Evolutionary conservation across 2,329 filamentous ascomycete genomes (phyloP), one percentile per base, ranked within the genome.

Genomic region (Helicocarpus griseus): DNA sequence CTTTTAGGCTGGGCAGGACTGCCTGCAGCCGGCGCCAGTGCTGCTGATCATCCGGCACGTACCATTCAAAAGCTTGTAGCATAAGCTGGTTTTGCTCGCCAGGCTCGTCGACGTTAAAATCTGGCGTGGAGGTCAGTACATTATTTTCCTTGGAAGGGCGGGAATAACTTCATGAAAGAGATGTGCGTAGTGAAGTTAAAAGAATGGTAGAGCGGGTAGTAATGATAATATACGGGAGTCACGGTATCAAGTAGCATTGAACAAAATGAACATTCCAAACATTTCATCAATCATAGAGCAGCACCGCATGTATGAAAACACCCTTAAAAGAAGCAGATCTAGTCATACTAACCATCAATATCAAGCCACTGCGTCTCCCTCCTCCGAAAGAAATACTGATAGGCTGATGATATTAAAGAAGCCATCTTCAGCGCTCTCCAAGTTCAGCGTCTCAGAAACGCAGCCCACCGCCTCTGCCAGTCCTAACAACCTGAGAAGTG

Each of bases 21-120:
- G 70, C 67, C 13, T 69, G 66, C 1, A 86, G 74, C 7, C 82
- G 77, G 33, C 72, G 67, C 77, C 80, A 87, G 65, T 87, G 83
- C 45, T 73, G 68, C 49, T 76, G 66, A 56, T 83, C 77, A 40
- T 77, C 75, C 2, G 82, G 81, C 4, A 81, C 74, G 61, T 87
- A 82, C 85, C 85, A 88, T 69, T 88, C 85, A 62, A 86, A 87
- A 11, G 74, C 80, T 65, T 87, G 83, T 58, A 87, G 76, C 68
- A 87, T 78, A 48, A 80, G 77, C 61, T 69, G 69, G 56, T 78
- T 78, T 60, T 75, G 21, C 26, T 33, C 48, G 13, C 13, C 33
- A 8, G 36, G 40, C 43, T 47, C 31, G 9, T 47, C 44, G 19
- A 26, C 4, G 21, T 47, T 36, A 19, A 47, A 47, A n/a, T 47